Percentiles rank a stretch among this genome's conserved stretches.
Evolutionary conservation across 1,139 yeast genomes (phyloP).

Genomic region (Yamadazyma songkhlaensis): DNA sequence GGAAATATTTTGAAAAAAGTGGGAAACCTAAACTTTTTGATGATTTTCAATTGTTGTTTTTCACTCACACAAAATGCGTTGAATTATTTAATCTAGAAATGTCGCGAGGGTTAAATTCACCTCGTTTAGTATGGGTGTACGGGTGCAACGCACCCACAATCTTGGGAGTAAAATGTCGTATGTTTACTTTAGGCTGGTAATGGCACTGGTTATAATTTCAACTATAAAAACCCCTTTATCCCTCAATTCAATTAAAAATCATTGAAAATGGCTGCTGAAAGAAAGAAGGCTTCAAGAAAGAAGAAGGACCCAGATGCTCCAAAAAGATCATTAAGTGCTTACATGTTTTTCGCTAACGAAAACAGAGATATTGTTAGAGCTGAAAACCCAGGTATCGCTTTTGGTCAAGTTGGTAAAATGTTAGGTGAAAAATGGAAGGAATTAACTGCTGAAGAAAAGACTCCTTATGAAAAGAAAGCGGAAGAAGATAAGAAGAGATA

Average conservation of each 20-base stretch:
- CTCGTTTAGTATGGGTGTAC: background rate
- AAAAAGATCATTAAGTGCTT: slow-evolving; percentile 95
- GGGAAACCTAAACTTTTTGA: slow-evolving; percentile 8
- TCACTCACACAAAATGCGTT: too few relatives aligned
- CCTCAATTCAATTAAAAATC: background rate
- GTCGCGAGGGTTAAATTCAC: too few relatives aligned
- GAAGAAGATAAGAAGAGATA: slow-evolving; percentile 96
- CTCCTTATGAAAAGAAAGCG: slow-evolving; percentile 89
- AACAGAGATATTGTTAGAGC: slow-evolving; percentile 93
- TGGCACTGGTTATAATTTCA: background rate
- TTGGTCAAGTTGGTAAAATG: slow-evolving; percentile 88
- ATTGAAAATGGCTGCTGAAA: slow-evolving; percentile 26
- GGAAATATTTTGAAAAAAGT: slow-evolving; percentile 6
- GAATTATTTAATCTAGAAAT: too few relatives aligned
- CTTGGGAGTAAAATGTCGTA: background rate
- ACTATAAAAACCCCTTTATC: slow-evolving; percentile 1
- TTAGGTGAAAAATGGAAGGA: slow-evolving; percentile 98
- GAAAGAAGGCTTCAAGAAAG: slow-evolving; percentile 48
- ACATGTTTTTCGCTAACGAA: slow-evolving; percentile 98
- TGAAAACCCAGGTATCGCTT: slow-evolving; percentile 90
- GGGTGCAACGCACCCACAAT: background rate
- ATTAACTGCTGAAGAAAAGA: slow-evolving; percentile 72
- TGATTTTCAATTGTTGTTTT: slow-evolving; percentile 4
- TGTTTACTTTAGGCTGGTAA: slow-evolving; percentile 1
- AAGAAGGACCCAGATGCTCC: slow-evolving; percentile 96